A percentile compares a stretch with the other conserved stretches of the same genome.
Conservation (phyloP, 768 basidiomycete genomes). For the Termitomyces sp. region DNA sequence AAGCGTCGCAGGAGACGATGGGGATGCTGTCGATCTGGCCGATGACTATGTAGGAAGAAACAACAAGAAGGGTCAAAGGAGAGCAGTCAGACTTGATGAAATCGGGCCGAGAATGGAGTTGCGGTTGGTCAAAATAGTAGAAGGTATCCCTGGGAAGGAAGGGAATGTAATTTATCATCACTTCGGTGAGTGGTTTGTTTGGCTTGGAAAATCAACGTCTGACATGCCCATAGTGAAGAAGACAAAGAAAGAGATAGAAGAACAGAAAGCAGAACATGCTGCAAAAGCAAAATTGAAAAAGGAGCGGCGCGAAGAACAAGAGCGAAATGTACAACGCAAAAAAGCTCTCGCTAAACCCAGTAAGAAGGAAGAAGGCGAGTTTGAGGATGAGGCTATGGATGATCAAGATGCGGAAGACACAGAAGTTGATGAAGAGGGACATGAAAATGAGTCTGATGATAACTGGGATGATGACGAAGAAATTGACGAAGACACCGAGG, state of each 20-base stretch:
- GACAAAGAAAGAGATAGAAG: conserved; percentile 65
- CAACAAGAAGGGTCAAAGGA: conserved; percentile 85
- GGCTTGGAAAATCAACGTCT: background rate
- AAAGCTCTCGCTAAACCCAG: conserved; percentile 31
- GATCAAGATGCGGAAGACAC: conserved; percentile 27
- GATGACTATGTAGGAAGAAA: conserved; percentile 94
- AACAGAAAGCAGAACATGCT: conserved; percentile 67
- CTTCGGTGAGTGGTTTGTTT: conserved; percentile 57
- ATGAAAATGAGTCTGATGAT: conserved; percentile 24
- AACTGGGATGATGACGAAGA: conserved; percentile 60
- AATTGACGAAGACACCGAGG: conserved; percentile 36
- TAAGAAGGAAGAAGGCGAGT: conserved; percentile 23
- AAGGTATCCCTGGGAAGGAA: conserved; percentile 91
- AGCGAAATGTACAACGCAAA: conserved; percentile 84
- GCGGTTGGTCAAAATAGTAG: conserved; percentile 86
- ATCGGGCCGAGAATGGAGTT: conserved; percentile 95
- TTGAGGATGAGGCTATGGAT: conserved; percentile 25
- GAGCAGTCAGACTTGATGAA: conserved; percentile 89
- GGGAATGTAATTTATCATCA: conserved; percentile 92
- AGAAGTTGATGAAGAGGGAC: conserved; percentile 35
- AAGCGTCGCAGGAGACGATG: conserved; percentile 83
- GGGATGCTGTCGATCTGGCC: conserved; percentile 76
- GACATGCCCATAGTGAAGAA: conserved; percentile 70
- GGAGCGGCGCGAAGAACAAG: conserved; percentile 83
- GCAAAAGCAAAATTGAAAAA: conserved; percentile 72